These are phyloP conservation scores for Dispira simplex DNA, from an alignment of 192 early-diverging fungal genomes.

Conservation along the genomic window DNA sequence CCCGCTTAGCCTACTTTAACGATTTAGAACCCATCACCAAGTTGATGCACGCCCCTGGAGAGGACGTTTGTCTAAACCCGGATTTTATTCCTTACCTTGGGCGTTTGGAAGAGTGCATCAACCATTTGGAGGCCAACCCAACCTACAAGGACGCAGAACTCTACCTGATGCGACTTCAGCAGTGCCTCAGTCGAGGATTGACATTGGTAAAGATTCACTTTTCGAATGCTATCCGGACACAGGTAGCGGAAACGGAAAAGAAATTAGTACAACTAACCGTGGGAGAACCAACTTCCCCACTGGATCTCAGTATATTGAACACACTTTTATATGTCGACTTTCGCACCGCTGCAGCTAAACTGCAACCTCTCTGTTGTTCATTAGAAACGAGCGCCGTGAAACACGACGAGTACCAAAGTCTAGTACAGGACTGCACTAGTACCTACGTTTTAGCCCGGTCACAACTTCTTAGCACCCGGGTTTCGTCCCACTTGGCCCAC, in stretches of 20 bases:
- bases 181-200: slow-evolving; percentile 89
- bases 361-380: slow-evolving; percentile 51
- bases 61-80: slow-evolving; percentile 58
- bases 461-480: slow-evolving; percentile 45
- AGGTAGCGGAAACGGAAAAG: slow-evolving; percentile 46
- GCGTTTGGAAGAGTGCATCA: slow-evolving; percentile 62
- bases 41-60: slow-evolving; percentile 69
- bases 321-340: slow-evolving; percentile 66
- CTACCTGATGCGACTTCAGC: slow-evolving; percentile 83
- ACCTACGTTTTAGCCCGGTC: slow-evolving; percentile 62
- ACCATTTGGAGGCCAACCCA: slow-evolving; percentile 50
- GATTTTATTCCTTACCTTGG: slow-evolving; percentile 69
- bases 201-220: slow-evolving; percentile 86
- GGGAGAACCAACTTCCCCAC: background rate
- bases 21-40: slow-evolving; percentile 68
- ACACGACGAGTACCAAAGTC: slow-evolving; percentile 53
- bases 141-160: slow-evolving; percentile 78
- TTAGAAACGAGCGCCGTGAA: slow-evolving; percentile 52
- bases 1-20: slow-evolving; percentile 62
- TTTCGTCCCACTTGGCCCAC: slow-evolving; percentile 42
- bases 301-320: slow-evolving; percentile 7
- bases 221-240: slow-evolving; percentile 46
- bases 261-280: slow-evolving; percentile 22
- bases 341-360: slow-evolving; percentile 37
- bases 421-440: slow-evolving; percentile 58